A percentile compares a stretch with the other conserved stretches of the same genome.
Conservation (phyloP, 2,329 filamentous ascomycete genomes). For the Aspergillus ibericus region DNA sequence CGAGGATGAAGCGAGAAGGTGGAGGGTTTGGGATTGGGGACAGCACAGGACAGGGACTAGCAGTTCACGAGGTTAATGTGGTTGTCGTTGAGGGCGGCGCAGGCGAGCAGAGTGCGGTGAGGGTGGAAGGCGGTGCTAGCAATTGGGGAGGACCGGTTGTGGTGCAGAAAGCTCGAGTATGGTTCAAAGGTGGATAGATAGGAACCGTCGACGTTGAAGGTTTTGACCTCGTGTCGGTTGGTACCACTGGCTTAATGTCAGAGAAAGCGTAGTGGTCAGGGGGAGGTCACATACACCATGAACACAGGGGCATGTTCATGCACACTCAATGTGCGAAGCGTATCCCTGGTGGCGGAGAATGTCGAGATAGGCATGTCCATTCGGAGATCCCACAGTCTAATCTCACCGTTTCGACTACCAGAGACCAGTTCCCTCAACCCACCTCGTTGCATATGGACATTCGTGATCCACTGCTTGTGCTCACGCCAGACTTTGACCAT, state of each 20-base stretch:
- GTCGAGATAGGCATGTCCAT: conserved; percentile 75
- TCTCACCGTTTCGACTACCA: conserved; percentile 87
- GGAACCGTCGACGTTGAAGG: conserved; percentile 83
- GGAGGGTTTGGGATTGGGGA: neutral
- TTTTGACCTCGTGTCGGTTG: conserved; percentile 81
- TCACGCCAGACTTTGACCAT: conserved; percentile 98
- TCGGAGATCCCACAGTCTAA: conserved; percentile 94
- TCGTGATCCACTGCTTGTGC: conserved; percentile 92
- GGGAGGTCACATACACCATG: conserved; percentile 70
- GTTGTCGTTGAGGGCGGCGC: conserved; percentile 79
- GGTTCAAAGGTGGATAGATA: conserved; percentile 83
- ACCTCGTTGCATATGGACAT: conserved; percentile 93
- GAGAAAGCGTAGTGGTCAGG: conserved; percentile 2
- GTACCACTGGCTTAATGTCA: conserved; percentile 65
- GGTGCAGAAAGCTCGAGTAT: conserved; percentile 82
- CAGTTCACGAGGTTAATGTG: conserved; percentile 88
- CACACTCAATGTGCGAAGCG: conserved; percentile 80
- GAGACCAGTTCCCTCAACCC: conserved; percentile 88
- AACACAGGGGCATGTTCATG: conserved; percentile 98
- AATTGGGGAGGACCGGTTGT: conserved; percentile 78
- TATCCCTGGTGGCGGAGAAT: conserved; percentile 73
- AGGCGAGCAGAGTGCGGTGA: conserved; percentile 86
- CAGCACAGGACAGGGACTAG: conserved; percentile 23
- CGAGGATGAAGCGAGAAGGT: neutral
- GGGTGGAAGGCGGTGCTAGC: conserved; percentile 92